Conservation (phyloP, 306 rosid species). For the Cucumis hystrix region DNA sequence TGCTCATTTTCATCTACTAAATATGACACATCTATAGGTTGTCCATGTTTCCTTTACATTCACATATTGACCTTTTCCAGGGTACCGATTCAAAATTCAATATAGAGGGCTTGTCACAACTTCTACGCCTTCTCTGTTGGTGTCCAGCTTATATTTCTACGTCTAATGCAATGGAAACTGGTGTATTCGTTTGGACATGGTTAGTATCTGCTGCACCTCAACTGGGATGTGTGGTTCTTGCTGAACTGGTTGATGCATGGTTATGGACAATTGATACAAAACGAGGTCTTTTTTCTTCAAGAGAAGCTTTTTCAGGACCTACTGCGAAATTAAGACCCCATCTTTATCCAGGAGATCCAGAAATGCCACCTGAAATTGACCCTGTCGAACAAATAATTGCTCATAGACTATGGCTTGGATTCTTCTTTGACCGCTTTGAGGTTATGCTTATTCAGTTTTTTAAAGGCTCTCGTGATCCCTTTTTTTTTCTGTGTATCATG, state of each 20-base stretch:
- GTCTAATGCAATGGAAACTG: slow-evolving; percentile 87
- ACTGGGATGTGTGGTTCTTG: slow-evolving; percentile 82
- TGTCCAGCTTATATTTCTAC: slow-evolving; percentile 96
- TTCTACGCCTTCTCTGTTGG: slow-evolving; percentile 98
- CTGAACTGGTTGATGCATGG: slow-evolving; percentile 99
- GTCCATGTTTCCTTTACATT: slow-evolving; percentile 18
- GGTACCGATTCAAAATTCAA: slow-evolving; percentile 72
- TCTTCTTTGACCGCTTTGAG: slow-evolving; percentile 96
- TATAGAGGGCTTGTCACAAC: slow-evolving; percentile 92
- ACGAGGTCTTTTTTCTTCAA: slow-evolving; percentile 88
- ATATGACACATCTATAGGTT: neutral
- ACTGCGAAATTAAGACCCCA: slow-evolving; percentile 88
- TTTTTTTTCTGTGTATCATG: neutral
- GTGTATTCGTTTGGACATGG: slow-evolving; percentile 97
- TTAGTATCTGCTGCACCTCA: slow-evolving; percentile 98
- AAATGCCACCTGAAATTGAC: slow-evolving; percentile 41
- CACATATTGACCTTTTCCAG: slow-evolving; percentile 30
- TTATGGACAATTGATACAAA: slow-evolving; percentile 96
- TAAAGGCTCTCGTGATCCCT: neutral
- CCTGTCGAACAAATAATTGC: slow-evolving; percentile 87
- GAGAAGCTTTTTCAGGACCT: slow-evolving; percentile 60
- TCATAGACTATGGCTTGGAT: slow-evolving; percentile 95
- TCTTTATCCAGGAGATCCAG: slow-evolving; percentile 89
- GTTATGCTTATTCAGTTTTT: slow-evolving; percentile 29
- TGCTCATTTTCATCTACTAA: neutral